phyloP scores from a whole-genome alignment of 495 filamentous ascomycete species.

The Hypoxylon trugodes region DNA sequence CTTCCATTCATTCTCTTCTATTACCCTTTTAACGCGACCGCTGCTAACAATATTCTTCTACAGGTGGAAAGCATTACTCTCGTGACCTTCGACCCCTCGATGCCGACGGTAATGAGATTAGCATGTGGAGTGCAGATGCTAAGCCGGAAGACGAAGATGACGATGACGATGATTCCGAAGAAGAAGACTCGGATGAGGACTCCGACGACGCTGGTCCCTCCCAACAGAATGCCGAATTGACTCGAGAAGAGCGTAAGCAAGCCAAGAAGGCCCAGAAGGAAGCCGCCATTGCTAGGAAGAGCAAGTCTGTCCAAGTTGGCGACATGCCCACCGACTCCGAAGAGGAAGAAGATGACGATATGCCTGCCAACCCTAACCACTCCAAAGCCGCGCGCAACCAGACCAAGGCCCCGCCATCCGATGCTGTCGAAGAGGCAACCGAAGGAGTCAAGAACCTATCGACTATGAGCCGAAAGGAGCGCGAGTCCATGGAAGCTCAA shows the following conservation, averaged over 20 bases:
- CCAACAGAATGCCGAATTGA: slow-evolving; percentile 59
- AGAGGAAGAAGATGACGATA: slow-evolving; percentile 67
- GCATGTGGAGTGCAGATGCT: slow-evolving; percentile 72
- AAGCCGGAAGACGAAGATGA: slow-evolving; percentile 58
- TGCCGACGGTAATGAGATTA: slow-evolving; percentile 77
- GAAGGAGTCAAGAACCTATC: slow-evolving; percentile 57
- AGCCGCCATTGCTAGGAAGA: slow-evolving; percentile 79
- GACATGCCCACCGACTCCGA: slow-evolving; percentile 80
- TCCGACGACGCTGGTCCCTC: slow-evolving; percentile 45
- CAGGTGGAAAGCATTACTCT: slow-evolving; percentile 95
- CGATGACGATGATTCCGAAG: slow-evolving; percentile 53
- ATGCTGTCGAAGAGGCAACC: slow-evolving; percentile 55
- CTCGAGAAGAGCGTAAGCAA: slow-evolving; percentile 86
- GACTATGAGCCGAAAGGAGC: slow-evolving; percentile 74
- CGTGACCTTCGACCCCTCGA: slow-evolving; percentile 86
- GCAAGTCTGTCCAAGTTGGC: slow-evolving; percentile 73
- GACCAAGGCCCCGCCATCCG: slow-evolving; percentile 55
- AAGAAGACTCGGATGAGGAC: slow-evolving; percentile 52
- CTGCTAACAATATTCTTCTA: slow-evolving; percentile 6
- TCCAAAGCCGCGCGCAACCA: slow-evolving; percentile 71
- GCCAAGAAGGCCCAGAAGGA: slow-evolving; percentile 92
- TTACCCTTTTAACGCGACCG: not conserved
- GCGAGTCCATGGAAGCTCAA: slow-evolving; percentile 87
- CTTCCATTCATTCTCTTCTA: not conserved
- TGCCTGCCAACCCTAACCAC: slow-evolving; percentile 92